Evolutionary conservation across 495 filamentous ascomycete species (phyloP).

Genomic region (Annulohypoxylon maeteangense): DNA sequence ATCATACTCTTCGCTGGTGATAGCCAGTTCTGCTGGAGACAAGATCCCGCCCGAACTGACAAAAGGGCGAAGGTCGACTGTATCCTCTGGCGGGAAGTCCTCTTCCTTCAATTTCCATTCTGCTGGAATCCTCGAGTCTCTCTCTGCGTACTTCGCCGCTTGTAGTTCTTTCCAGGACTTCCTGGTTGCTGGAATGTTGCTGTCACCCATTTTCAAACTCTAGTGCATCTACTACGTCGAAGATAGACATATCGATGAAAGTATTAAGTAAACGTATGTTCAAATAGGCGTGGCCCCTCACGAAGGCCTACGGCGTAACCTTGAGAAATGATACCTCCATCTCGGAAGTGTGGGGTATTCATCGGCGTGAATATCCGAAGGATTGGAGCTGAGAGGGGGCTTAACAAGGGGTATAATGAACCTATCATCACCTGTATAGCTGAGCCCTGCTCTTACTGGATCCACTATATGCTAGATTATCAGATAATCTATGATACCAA

Average conservation of each 20-base stretch:
- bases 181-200: neutral
- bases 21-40: constrained; percentile 25
- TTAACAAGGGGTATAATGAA: neutral
- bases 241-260: neutral
- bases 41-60: constrained; percentile 31
- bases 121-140: constrained; percentile 35
- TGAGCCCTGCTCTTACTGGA: neutral
- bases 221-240: neutral
- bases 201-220: constrained; percentile 23
- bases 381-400: constrained; percentile 32
- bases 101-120: constrained; percentile 43
- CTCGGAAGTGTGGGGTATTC: constrained; percentile 21
- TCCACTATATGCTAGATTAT: constrained; percentile 30
- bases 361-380: constrained; percentile 11
- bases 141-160: constrained; percentile 36
- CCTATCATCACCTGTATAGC: neutral
- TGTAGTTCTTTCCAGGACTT: constrained; percentile 44
- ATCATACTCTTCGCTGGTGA: constrained; percentile 39
- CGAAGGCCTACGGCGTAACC: neutral
- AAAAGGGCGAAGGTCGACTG: constrained; percentile 38
- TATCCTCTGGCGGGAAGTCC: constrained; percentile 28
- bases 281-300: constrained; percentile 20
- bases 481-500: constrained; percentile 31
- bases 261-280: neutral
- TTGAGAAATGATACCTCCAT: constrained; percentile 3